Percentiles rank a stretch among this genome's conserved stretches.
Evolutionary conservation across 2,329 filamentous ascomycete genomes (phyloP).

Genomic region (Cercospora brassicicola): DNA sequence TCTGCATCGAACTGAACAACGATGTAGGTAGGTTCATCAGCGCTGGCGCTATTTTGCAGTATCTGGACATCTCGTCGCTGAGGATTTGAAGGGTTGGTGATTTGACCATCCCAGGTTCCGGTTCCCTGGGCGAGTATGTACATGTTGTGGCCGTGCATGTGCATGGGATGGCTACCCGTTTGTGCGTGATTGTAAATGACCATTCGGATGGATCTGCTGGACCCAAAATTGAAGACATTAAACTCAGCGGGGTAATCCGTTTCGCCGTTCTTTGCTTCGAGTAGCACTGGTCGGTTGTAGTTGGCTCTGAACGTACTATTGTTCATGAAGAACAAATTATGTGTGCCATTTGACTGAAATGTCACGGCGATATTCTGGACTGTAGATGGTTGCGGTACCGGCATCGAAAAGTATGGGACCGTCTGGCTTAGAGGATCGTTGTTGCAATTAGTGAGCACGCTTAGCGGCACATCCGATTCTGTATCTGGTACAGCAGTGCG

Average conservation of each 20-base stretch:
- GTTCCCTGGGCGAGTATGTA: constrained; percentile 45
- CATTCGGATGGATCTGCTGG: constrained; percentile 43
- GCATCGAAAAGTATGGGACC: constrained; percentile 55
- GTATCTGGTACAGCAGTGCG: constrained; percentile 41
- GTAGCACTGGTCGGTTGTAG: constrained; percentile 44
- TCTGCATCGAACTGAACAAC: constrained; percentile 51
- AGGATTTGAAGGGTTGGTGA: constrained; percentile 51
- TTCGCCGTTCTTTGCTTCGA: constrained; percentile 40
- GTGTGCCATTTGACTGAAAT: constrained; percentile 46
- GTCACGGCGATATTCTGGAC: constrained; percentile 50
- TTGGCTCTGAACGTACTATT: constrained; percentile 54
- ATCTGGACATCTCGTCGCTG: constrained; percentile 55
- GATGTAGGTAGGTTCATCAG: constrained; percentile 36
- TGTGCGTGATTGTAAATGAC: constrained; percentile 43
- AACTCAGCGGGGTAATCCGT: constrained; percentile 35
- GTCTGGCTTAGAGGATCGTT: constrained; percentile 59
- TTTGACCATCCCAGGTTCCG: constrained; percentile 42
- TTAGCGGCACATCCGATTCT: constrained; percentile 53
- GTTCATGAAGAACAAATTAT: constrained; percentile 56
- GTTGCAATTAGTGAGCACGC: constrained; percentile 48
- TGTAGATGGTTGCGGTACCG: constrained; percentile 48
- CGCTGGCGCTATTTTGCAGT: constrained; percentile 40
- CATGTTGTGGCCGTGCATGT: constrained; percentile 53
- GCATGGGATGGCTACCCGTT: constrained; percentile 54
- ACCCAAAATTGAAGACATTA: constrained; percentile 46